phyloP scores from a whole-genome alignment of 768 basidiomycete genomes.

The Ramaria rubella region DNA sequence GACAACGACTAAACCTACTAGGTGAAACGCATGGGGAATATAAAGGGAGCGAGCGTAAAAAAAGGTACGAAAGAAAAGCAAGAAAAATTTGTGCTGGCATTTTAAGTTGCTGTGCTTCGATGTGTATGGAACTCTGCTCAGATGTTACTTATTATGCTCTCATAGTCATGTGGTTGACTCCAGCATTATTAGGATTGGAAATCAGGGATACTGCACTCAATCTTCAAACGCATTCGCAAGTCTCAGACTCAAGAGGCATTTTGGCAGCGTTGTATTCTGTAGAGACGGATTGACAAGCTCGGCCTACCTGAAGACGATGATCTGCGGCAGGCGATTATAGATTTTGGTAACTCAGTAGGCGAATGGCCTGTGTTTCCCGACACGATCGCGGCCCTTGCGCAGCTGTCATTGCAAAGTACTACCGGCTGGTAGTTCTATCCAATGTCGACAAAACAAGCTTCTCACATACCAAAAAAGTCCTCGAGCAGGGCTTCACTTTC shows the following conservation, averaged over 20 bases:
- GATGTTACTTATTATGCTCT: constrained; percentile 20
- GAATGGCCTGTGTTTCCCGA: constrained; percentile 66
- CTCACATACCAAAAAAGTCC: constrained; percentile 47
- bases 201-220: constrained; percentile 51
- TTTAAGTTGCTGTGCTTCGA: constrained; percentile 66
- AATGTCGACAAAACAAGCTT: constrained; percentile 69
- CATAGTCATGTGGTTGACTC: not conserved
- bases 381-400: constrained; percentile 50
- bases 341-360: constrained; percentile 54
- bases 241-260: constrained; percentile 49
- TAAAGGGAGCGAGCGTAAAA: no score
- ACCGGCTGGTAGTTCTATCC: constrained; percentile 66
- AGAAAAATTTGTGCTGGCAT: no score
- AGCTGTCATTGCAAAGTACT: constrained; percentile 54
- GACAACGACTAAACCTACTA: no score
- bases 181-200: constrained; percentile 66
- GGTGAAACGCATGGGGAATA: no score
- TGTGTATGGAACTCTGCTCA: constrained; percentile 68
- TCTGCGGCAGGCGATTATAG: constrained; percentile 34
- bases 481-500: constrained; percentile 52
- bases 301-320: constrained; percentile 14
- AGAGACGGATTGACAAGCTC: constrained; percentile 51
- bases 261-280: constrained; percentile 44
- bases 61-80: no score
- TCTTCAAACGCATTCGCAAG: constrained; percentile 31